Evolutionary conservation across 2,329 filamentous ascomycete species (phyloP).

Genomic region (Colletotrichum sp.): DNA sequence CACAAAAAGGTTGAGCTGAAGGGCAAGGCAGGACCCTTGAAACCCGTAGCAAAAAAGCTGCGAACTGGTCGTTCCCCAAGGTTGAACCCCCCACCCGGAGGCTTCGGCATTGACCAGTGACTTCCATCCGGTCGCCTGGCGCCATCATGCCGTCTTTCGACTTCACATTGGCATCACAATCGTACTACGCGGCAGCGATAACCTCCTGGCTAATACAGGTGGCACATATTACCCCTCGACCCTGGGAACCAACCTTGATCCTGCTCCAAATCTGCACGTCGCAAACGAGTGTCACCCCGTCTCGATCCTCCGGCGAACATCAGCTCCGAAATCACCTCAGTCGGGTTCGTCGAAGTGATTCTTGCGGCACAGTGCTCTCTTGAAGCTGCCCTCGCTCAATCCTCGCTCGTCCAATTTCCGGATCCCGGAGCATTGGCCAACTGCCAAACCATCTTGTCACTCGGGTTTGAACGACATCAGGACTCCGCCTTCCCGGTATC

Average conservation of each 20-base stretch:
- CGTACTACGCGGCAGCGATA: not conserved
- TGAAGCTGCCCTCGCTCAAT: not conserved
- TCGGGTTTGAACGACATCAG: not conserved
- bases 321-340: not conserved
- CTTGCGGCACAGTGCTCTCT: not conserved
- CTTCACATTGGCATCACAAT: not conserved
- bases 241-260: not conserved
- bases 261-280: not conserved
- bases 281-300: conserved; percentile 9
- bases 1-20: not conserved
- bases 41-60: not conserved
- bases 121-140: not conserved
- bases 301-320: not conserved
- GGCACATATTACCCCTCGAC: not conserved
- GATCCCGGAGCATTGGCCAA: not conserved
- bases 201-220: not conserved
- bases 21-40: not conserved
- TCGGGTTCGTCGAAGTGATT: not conserved
- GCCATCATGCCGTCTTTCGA: not conserved
- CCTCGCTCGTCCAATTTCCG: not conserved
- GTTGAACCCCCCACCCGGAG: not conserved
- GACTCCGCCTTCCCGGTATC: not conserved
- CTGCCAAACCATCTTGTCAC: not conserved
- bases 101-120: conserved; percentile 11
- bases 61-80: not conserved